phyloP scores from a whole-genome alignment of 352 stramenopile genomes.

The Pythium volutum region DNA sequence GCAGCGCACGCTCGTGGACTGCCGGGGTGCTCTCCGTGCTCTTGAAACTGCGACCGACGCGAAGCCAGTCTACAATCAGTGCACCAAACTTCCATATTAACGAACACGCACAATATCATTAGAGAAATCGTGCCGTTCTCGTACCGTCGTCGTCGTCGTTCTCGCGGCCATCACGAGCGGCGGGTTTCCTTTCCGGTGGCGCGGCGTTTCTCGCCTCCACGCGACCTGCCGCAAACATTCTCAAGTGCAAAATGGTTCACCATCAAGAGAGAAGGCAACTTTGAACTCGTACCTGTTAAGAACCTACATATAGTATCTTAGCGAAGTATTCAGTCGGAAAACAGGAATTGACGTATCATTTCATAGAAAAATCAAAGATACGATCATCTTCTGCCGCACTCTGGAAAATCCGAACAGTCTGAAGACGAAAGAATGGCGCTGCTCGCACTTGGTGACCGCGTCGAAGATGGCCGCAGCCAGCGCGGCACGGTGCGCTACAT shows the following conservation, averaged over 20 bases:
- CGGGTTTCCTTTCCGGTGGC: slow-evolving; percentile 8
- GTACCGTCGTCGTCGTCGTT: slow-evolving; percentile 22
- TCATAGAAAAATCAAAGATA: neutral
- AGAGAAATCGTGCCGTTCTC: too few relatives aligned
- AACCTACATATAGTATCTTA: neutral
- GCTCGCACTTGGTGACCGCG: slow-evolving; percentile 42
- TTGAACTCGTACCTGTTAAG: neutral
- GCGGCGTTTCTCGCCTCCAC: neutral
- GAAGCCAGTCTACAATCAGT: slow-evolving; percentile 44
- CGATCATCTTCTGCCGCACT: neutral
- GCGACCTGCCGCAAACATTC: slow-evolving; percentile 26
- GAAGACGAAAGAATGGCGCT: slow-evolving; percentile 7
- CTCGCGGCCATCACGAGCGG: neutral
- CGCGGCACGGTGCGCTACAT: slow-evolving; percentile 66
- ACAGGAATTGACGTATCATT: neutral
- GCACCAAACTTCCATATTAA: too few relatives aligned
- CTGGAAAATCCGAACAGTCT: neutral
- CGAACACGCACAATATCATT: too few relatives aligned
- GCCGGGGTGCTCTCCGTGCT: neutral
- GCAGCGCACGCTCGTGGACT: slow-evolving; percentile 16
- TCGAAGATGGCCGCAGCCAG: slow-evolving; percentile 52
- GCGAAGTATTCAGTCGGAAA: neutral
- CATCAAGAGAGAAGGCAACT: neutral
- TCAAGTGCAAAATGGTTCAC: slow-evolving; percentile 2
- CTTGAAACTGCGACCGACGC: slow-evolving; percentile 32